A percentile compares a stretch with the other conserved stretches of the same genome.
Evolutionary conservation across 371 early-diverging fungal genomes (phyloP).

Genomic region (Dichotomocladium elegans): DNA sequence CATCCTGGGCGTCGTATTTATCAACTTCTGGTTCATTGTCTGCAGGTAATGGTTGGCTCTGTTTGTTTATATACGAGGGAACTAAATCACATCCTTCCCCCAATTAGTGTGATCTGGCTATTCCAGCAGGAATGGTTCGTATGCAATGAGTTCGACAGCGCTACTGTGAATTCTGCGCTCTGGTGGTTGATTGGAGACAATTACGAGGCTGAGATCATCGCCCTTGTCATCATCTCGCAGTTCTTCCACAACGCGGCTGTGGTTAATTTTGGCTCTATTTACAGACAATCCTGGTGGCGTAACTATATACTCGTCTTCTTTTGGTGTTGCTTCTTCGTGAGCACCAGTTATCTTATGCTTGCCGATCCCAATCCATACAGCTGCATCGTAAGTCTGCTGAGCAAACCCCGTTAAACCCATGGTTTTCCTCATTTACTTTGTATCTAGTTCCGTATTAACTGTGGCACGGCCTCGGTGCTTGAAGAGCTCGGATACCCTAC

Average conservation of each 20-base stretch:
- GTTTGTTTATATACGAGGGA: not conserved
- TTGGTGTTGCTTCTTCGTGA: slow-evolving; percentile 47
- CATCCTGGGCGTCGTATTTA: slow-evolving; percentile 59
- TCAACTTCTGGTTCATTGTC: slow-evolving; percentile 64
- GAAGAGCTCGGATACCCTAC: slow-evolving; percentile 49
- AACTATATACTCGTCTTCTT: slow-evolving; percentile 61
- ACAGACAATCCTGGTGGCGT: slow-evolving; percentile 56
- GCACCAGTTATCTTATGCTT: slow-evolving; percentile 52
- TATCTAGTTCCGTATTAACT: slow-evolving; percentile 74
- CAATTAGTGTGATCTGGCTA: slow-evolving; percentile 50
- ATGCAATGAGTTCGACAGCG: slow-evolving; percentile 73
- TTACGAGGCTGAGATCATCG: slow-evolving; percentile 65
- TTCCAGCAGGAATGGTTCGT: slow-evolving; percentile 67
- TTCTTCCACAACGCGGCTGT: slow-evolving; percentile 62
- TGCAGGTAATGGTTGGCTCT: slow-evolving; percentile 20
- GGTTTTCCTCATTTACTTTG: too few species aligned
- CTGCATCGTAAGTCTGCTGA: slow-evolving; percentile 41
- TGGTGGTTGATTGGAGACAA: slow-evolving; percentile 85
- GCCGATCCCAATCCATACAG: slow-evolving; percentile 70
- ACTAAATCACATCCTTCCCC: too few species aligned
- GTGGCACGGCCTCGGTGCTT: slow-evolving; percentile 53
- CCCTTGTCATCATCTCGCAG: slow-evolving; percentile 58
- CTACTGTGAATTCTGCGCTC: slow-evolving; percentile 53
- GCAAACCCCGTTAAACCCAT: not conserved
- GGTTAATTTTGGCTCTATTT: slow-evolving; percentile 66